Evolutionary conservation across 306 rosid genomes (phyloP), one percentile per base, ranked within the genome.

Genomic region (Quercus parvula): DNA sequence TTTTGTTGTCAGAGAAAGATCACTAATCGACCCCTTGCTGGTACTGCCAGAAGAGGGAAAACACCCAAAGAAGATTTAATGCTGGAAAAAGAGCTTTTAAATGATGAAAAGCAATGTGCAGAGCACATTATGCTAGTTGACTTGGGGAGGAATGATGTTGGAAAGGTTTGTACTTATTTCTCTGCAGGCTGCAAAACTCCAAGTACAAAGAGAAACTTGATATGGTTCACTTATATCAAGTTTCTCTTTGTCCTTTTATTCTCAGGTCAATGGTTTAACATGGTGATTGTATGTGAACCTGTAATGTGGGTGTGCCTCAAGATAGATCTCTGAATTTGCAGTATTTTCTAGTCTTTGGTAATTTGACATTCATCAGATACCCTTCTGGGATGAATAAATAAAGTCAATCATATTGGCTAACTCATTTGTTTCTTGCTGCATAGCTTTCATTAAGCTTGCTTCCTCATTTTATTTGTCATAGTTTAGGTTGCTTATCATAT

Each of bases 61-160:
- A 89, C 99, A 72, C 89, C 86, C 10, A 81, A 91, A 80, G 99
- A 95, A 81, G 99, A 95, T 85, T 5, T 71, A 10, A 85, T 90
- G 93, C 72, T 93, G 88, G 98, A 95, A 89, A 82, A 85, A 71
- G 92, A 93, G 62, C 98, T 93, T 76, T 81, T 95, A 84, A 89
- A 81, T 55, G 98, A 95, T 83, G 90, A 85, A 77, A 95, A 95
- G 88, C 99, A 95, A 84, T 78, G 92, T 51, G 98, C 99, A 10
- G 99, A 93, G 86, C 99, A 95, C 51, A 89, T 89, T 68, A 95
- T 93, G 99, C 87, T 93, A 17, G 99, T 95, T 79, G 99, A 95
- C 79, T 85, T 93, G 88, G 99, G 99, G 59, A 90, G 99, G 85
- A 95, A 93, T 82, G 98, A 95, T 55, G 99, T 95, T 18, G 99